phyloP scores from a whole-genome alignment of 805 yeast genomes.

The Ogataea pilisensis region DNA sequence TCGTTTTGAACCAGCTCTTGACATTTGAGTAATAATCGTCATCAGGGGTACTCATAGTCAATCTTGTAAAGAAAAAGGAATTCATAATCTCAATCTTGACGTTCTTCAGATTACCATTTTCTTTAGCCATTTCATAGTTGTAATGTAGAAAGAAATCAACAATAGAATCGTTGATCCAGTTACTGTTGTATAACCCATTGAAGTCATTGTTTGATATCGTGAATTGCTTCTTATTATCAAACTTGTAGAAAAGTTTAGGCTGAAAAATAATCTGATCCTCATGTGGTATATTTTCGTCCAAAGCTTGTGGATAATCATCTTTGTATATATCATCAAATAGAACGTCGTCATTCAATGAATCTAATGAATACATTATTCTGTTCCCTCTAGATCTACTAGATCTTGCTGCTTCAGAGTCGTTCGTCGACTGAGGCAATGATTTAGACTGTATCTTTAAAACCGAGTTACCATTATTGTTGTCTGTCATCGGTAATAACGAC shows the following conservation, averaged over 20 bases:
- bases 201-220: constrained; percentile 68
- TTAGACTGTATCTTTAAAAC: neutral
- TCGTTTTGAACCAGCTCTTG: constrained; percentile 71
- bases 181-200: constrained; percentile 69
- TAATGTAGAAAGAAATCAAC: constrained; percentile 79
- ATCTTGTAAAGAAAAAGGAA: constrained; percentile 76
- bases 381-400: constrained; percentile 5
- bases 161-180: constrained; percentile 86
- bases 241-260: constrained; percentile 42
- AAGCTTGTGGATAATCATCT: constrained; percentile 7
- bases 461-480: too few relatives aligned
- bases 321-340: constrained; percentile 29
- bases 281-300: constrained; percentile 28
- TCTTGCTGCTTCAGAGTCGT: neutral
- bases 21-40: constrained; percentile 54
- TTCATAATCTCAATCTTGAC: constrained; percentile 55
- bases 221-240: constrained; percentile 51
- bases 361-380: neutral
- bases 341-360: constrained; percentile 36
- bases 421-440: too few relatives aligned
- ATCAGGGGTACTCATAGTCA: constrained; percentile 32
- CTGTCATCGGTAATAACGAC: too few relatives aligned
- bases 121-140: constrained; percentile 36
- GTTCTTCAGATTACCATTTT: constrained; percentile 25
- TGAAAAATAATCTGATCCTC: constrained; percentile 28